Percentiles rank a stretch among this genome's conserved stretches.
These are phyloP conservation scores for Deinandra increscens DNA, from an alignment of 129 eudicot genomes.

Conservation along the genomic window DNA sequence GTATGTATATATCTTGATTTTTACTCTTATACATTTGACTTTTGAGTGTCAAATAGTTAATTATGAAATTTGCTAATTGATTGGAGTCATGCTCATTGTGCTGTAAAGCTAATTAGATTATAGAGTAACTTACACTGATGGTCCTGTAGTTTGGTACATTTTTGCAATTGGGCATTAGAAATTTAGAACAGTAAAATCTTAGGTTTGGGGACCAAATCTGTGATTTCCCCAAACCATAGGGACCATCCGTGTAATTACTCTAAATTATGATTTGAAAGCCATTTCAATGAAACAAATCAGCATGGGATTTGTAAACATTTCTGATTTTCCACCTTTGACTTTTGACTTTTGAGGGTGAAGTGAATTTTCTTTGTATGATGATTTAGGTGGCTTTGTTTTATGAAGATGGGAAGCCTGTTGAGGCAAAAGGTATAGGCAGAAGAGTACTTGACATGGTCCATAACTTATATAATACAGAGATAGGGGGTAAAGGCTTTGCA, in stretches of 20 bases:
- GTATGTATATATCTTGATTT: conserved; percentile 25
- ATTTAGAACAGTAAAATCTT: no score
- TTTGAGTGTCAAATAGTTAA: neutral
- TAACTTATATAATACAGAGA: conserved; percentile 24
- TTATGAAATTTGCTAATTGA: neutral
- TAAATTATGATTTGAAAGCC: neutral
- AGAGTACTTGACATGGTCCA: conserved; percentile 38
- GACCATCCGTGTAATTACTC: no score
- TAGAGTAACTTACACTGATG: no score
- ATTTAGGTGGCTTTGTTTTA: conserved; percentile 42
- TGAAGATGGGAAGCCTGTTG: conserved; percentile 49
- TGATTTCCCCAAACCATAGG: no score
- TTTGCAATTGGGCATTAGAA: no score
- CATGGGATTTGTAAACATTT: no score
- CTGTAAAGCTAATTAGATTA: no score
- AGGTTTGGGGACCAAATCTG: no score
- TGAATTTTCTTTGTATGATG: conserved; percentile 3
- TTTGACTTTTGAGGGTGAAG: conserved; percentile 2
- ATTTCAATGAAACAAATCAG: no score
- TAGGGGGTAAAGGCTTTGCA: conserved; percentile 40
- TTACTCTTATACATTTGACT: neutral
- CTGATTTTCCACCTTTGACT: no score
- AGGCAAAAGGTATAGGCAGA: conserved; percentile 47
- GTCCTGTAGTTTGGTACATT: no score
- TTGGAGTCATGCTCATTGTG: neutral